Percentiles rank a stretch among this genome's conserved stretches.
These are phyloP conservation scores for Epichloe hybrida DNA, from an alignment of 2,329 filamentous ascomycete genomes.

Conservation along the genomic window DNA sequence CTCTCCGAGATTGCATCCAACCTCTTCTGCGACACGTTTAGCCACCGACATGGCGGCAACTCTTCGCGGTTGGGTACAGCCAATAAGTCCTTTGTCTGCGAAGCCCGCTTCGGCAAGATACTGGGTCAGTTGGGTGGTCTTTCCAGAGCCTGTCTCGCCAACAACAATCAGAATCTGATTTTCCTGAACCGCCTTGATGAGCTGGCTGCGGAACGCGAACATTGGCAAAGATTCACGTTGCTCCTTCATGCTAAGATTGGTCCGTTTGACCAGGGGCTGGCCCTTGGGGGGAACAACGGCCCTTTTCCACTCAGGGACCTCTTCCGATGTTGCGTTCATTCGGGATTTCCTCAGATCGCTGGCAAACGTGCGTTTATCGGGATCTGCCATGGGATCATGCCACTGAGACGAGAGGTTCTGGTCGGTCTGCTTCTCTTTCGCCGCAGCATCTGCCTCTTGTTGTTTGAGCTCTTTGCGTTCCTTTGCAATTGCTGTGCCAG, in stretches of 20 bases:
- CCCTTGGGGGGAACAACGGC: slow-evolving; percentile 62
- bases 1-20: slow-evolving; percentile 77
- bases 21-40: slow-evolving; percentile 91
- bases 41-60: slow-evolving; percentile 97
- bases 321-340: slow-evolving; percentile 45
- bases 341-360: slow-evolving; percentile 65
- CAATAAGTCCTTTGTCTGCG: slow-evolving; percentile 75
- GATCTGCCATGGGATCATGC: slow-evolving; percentile 90
- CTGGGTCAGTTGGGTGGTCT: slow-evolving; percentile 92
- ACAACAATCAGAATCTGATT: slow-evolving; percentile 94
- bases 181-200: slow-evolving; percentile 73
- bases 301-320: slow-evolving; percentile 85
- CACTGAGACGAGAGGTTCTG: slow-evolving; percentile 82
- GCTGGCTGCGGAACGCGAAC: slow-evolving; percentile 72
- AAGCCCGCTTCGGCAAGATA: slow-evolving; percentile 90
- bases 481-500: slow-evolving; percentile 75
- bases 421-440: slow-evolving; percentile 55
- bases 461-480: slow-evolving; percentile 81
- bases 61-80: slow-evolving; percentile 92
- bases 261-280: slow-evolving; percentile 71
- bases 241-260: slow-evolving; percentile 84
- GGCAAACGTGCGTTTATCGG: slow-evolving; percentile 78
- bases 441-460: slow-evolving; percentile 67
- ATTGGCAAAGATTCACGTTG: slow-evolving; percentile 85
- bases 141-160: slow-evolving; percentile 92